Percentiles rank a stretch among this genome's conserved stretches.
phyloP scores from a whole-genome alignment of 2,329 filamentous ascomycete species.

The Hymenoscyphus occultus region DNA sequence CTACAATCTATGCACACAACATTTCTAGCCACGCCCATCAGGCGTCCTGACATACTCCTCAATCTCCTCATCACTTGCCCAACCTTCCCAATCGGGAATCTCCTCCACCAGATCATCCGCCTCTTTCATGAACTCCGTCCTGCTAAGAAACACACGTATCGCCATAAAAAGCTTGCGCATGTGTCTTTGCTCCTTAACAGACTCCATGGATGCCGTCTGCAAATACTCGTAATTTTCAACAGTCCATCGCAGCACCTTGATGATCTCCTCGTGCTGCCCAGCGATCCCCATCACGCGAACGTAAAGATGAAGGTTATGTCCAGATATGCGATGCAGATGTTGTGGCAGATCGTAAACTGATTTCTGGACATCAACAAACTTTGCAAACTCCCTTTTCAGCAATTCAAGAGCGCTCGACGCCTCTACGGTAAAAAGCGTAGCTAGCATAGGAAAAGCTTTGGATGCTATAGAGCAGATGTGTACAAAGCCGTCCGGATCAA shows the following conservation, averaged over 20 bases:
- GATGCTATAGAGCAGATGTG: constrained; percentile 29
- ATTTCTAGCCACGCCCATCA: neutral
- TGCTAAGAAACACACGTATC: constrained; percentile 21
- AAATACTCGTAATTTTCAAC: constrained; percentile 15
- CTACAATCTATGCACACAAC: neutral
- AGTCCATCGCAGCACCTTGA: constrained; percentile 58
- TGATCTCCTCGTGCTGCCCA: constrained; percentile 58
- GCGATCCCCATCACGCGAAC: constrained; percentile 60
- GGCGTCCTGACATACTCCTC: constrained; percentile 14
- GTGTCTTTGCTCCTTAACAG: constrained; percentile 36
- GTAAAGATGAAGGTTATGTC: constrained; percentile 54
- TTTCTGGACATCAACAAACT: constrained; percentile 23
- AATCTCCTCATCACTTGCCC: constrained; percentile 31
- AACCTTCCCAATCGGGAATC: constrained; percentile 30
- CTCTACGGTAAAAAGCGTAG: neutral
- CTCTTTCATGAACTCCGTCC: constrained; percentile 18
- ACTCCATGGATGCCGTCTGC: constrained; percentile 27
- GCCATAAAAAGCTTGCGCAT: constrained; percentile 28
- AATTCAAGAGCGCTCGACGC: constrained; percentile 29
- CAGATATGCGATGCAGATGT: constrained; percentile 20
- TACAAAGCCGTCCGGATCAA: constrained; percentile 32
- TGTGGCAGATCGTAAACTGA: neutral
- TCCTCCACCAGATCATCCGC: constrained; percentile 26
- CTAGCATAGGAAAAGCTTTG: constrained; percentile 29
- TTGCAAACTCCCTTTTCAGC: constrained; percentile 35